These are phyloP conservation scores for Starmerella riodocensis DNA, from an alignment of 805 yeast genomes.

Conservation along the genomic window DNA sequence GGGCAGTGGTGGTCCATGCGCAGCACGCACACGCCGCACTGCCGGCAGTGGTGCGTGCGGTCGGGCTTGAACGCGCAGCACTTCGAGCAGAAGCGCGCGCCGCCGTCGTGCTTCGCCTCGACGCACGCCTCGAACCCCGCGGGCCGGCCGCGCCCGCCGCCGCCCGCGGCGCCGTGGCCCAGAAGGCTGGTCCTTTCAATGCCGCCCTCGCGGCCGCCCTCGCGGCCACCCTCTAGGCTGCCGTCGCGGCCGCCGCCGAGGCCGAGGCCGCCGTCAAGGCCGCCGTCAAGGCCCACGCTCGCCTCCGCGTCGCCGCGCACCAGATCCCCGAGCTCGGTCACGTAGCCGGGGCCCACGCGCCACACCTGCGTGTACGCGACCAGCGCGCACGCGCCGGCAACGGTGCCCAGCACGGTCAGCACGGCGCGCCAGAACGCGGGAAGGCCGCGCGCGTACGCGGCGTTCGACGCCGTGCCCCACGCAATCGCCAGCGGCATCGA, in stretches of 20 bases:
- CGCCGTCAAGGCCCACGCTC: not conserved
- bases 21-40: conserved; percentile 30
- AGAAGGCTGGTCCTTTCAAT: too few relatives aligned
- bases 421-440: conserved; percentile 7
- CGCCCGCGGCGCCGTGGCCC: too few relatives aligned
- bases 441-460: conserved; percentile 16
- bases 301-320: not conserved
- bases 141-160: too few relatives aligned
- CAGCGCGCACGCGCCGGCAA: conserved; percentile 19
- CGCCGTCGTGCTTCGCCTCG: conserved; percentile 33
- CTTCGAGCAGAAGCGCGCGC: conserved; percentile 30
- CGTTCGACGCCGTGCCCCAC: conserved; percentile 26
- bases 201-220: too few relatives aligned
- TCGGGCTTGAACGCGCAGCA: conserved; percentile 35
- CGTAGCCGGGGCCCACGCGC: conserved; percentile 27
- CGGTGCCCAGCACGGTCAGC: conserved; percentile 16
- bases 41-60: conserved; percentile 33
- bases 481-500: conserved; percentile 22
- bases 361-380: conserved; percentile 23
- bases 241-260: too few relatives aligned
- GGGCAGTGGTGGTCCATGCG: conserved; percentile 65
- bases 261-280: too few relatives aligned
- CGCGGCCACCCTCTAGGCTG: too few relatives aligned
- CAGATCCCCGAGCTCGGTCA: conserved; percentile 22
- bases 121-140: conserved; percentile 22